phyloP scores from a whole-genome alignment of 768 basidiomycete genomes.

The Hydnomerulius pinastri region DNA sequence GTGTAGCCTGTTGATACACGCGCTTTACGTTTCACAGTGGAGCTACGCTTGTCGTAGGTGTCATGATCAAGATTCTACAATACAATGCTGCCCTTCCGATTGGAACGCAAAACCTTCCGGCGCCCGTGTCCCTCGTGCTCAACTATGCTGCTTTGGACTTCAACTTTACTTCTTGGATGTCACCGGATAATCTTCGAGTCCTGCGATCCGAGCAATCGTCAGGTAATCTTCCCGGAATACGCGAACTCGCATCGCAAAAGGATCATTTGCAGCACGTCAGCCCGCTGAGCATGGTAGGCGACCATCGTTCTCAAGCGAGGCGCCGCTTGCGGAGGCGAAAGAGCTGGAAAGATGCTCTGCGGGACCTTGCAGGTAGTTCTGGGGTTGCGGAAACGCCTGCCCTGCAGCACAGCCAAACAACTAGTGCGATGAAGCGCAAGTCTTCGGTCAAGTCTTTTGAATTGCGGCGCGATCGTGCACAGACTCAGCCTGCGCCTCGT shows the following conservation, averaged over 20 bases:
- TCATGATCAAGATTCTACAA: constrained; percentile 86
- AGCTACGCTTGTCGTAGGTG: constrained; percentile 81
- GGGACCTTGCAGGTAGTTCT: constrained; percentile 44
- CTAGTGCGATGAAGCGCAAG: constrained; percentile 27
- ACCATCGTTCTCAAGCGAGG: constrained; percentile 44
- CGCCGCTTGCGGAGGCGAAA: constrained; percentile 52
- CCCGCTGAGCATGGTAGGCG: constrained; percentile 89
- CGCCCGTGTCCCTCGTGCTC: constrained; percentile 81
- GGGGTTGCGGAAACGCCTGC: constrained; percentile 32
- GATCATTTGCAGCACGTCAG: constrained; percentile 88
- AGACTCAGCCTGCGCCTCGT: no score
- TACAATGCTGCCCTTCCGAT: constrained; percentile 36
- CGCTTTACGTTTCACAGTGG: constrained; percentile 54
- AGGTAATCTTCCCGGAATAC: constrained; percentile 73
- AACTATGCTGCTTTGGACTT: constrained; percentile 95
- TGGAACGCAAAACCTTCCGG: constrained; percentile 50
- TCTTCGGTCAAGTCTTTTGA: constrained; percentile 29
- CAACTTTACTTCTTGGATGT: constrained; percentile 98
- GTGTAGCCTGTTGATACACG: constrained; percentile 10
- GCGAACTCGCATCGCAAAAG: constrained; percentile 73
- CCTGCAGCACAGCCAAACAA: constrained; percentile 15
- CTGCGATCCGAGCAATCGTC: constrained; percentile 87
- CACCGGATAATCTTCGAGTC: constrained; percentile 77
- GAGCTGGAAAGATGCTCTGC: constrained; percentile 63
- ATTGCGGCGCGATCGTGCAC: constrained; percentile 1